These are phyloP conservation scores for Pestalotiopsis sp. DNA, from an alignment of 2,329 filamentous ascomycete species.

Conservation along the genomic window DNA sequence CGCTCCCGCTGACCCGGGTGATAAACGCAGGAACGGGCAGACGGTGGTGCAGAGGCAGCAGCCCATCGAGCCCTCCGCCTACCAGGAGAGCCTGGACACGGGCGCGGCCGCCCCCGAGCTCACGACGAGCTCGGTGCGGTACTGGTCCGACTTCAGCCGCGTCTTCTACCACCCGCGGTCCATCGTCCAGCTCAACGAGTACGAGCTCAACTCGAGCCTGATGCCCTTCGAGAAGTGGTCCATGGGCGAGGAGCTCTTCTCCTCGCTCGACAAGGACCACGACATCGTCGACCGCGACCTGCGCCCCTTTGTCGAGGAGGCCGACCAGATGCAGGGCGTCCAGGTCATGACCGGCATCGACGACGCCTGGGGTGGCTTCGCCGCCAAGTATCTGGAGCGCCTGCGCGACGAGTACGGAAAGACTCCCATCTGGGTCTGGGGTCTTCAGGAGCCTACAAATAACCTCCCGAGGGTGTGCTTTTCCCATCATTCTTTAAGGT, in stretches of 20 bases:
- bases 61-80: constrained; percentile 70
- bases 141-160: constrained; percentile 95
- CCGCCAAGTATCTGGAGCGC: constrained; percentile 72
- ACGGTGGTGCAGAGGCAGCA: constrained; percentile 70
- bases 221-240: constrained; percentile 82
- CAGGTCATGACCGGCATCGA: constrained; percentile 75
- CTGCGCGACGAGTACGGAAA: constrained; percentile 92
- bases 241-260: constrained; percentile 76
- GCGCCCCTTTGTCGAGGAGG: constrained; percentile 87
- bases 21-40: constrained; percentile 59
- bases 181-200: constrained; percentile 84
- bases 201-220: constrained; percentile 77
- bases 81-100: constrained; percentile 78
- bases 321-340: constrained; percentile 87
- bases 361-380: constrained; percentile 82
- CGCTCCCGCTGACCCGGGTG: background rate
- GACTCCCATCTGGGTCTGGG: constrained; percentile 85
- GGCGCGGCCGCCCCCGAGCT: constrained; percentile 67
- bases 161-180: constrained; percentile 92
- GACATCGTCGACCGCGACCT: constrained; percentile 91
- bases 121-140: constrained; percentile 74
- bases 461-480: constrained; percentile 54
- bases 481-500: background rate
- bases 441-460: constrained; percentile 65
- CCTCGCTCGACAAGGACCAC: constrained; percentile 73